Evolutionary conservation across 225 moss, liverwort and hornwort species (phyloP), one percentile per base, ranked within the genome.

Genomic region (Physcomitrellopsis africana): DNA sequence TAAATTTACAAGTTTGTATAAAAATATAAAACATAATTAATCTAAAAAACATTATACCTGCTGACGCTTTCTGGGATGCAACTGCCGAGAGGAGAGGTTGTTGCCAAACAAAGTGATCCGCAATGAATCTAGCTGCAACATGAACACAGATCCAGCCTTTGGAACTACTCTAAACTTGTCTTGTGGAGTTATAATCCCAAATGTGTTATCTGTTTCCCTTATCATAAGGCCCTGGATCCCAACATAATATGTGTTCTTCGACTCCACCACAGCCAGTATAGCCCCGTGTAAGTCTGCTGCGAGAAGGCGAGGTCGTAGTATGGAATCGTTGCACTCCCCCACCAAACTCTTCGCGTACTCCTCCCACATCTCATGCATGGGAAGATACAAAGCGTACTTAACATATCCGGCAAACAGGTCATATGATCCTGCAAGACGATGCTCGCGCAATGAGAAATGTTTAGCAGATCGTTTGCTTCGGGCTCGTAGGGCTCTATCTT

Each of bases 241-340:
- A 22, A 84, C 70, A 47, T 80, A 81, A 72, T 86, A 79, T 20
- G 79, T 68, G 54, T 78, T 85, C 72, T 92, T 93, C 59, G 90
- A 87, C 44, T 92, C 87, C 73, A 93, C 86, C 68, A 93, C 96
- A 62, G 82, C 83, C 60, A 99, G 44, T 53, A 91, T 72, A 43
- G 99, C 93, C 23, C 95, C 94, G 27, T 95, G 99, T 75, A 93
- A 84, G 70, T 95, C 95, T 18, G 95, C 99, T 46, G 86, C 67
- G 11, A 99, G 89, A 29, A 99, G 86, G 24, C 87, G 91, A 10
- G 93, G 82, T 32, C 89, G 93, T 37, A 92, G 77, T 82, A 81
- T 84, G 65, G 81, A 63, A 13, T 89, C 94, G 62, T 82, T 85
- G 85, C 92, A 92, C 58, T 82, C 76, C 14, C 65, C 72, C 43